A percentile compares a stretch with the other conserved stretches of the same genome.
phyloP scores from a whole-genome alignment of 805 yeast species.

The Candida sithepensis region DNA sequence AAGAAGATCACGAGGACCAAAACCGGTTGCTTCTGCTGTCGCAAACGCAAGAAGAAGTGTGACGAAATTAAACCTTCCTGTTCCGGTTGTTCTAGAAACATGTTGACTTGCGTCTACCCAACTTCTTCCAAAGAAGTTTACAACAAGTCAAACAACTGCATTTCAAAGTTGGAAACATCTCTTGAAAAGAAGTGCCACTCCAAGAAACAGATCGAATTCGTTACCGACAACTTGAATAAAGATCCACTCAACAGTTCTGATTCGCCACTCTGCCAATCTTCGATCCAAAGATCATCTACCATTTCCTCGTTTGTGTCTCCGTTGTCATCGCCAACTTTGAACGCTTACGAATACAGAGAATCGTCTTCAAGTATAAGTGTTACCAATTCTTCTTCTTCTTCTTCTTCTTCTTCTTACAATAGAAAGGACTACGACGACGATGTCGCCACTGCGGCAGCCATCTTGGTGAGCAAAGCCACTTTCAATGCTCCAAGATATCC shows the following conservation, averaged over 20 bases:
- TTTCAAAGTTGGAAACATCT: background rate
- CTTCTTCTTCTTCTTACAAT: background rate
- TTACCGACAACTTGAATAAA: background rate
- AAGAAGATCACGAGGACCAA: slow-evolving; percentile 34
- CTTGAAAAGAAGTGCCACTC: background rate
- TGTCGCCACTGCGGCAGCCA: slow-evolving; percentile 3
- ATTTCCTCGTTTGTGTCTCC: slow-evolving; percentile 18
- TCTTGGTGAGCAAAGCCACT: background rate
- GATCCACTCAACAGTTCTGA: too few relatives aligned
- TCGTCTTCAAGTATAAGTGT: background rate
- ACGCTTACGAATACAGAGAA: slow-evolving; percentile 8
- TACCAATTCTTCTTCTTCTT: background rate
- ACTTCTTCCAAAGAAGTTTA: slow-evolving; percentile 16
- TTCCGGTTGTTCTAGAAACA: slow-evolving; percentile 33
- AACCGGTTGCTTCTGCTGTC: slow-evolving; percentile 37
- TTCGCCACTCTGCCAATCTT: too few relatives aligned
- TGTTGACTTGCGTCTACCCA: slow-evolving; percentile 34
- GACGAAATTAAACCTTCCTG: slow-evolving; percentile 34
- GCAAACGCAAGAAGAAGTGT: slow-evolving; percentile 37
- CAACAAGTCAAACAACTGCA: slow-evolving; percentile 1
- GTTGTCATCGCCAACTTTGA: slow-evolving; percentile 24
- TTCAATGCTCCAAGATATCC: slow-evolving; percentile 5
- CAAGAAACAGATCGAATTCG: background rate
- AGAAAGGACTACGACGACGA: background rate
- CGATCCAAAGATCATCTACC: too few relatives aligned